Conservation (phyloP, 2,329 filamentous ascomycete genomes). For the Nectriaceae sp. region DNA sequence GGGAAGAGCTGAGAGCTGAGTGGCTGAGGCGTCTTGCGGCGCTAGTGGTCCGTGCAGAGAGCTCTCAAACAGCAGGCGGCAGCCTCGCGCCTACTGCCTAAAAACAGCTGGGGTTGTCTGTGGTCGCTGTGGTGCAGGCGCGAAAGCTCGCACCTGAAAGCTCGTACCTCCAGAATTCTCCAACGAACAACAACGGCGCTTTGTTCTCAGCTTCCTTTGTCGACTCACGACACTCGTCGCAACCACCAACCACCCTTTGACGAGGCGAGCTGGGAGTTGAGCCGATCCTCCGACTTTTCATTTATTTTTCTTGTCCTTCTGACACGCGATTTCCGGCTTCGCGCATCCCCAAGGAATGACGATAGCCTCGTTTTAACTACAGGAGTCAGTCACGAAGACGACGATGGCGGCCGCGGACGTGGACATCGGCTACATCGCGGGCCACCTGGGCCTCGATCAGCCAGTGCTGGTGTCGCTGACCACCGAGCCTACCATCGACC, state of each 20-base stretch:
- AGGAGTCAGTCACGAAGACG: constrained; percentile 23
- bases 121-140: not conserved
- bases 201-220: constrained; percentile 16
- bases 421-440: constrained; percentile 73
- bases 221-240: not conserved
- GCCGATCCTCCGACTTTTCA: not conserved
- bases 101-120: not conserved
- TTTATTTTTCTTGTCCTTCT: constrained; percentile 1
- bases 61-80: not conserved
- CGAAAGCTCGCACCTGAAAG: constrained; percentile 17
- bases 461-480: constrained; percentile 61
- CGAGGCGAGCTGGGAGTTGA: not conserved
- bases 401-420: constrained; percentile 51
- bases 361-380: constrained; percentile 22
- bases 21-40: no score
- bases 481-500: constrained; percentile 72
- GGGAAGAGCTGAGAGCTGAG: no score
- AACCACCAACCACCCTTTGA: not conserved
- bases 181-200: constrained; percentile 19
- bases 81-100: not conserved
- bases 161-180: constrained; percentile 29
- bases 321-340: constrained; percentile 15
- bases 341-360: constrained; percentile 21
- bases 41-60: not conserved
- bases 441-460: constrained; percentile 70